Evolutionary conservation across 495 filamentous ascomycete genomes (phyloP), one percentile per base, ranked within the genome.

Genomic region (Lasiosphaeris hirsuta): DNA sequence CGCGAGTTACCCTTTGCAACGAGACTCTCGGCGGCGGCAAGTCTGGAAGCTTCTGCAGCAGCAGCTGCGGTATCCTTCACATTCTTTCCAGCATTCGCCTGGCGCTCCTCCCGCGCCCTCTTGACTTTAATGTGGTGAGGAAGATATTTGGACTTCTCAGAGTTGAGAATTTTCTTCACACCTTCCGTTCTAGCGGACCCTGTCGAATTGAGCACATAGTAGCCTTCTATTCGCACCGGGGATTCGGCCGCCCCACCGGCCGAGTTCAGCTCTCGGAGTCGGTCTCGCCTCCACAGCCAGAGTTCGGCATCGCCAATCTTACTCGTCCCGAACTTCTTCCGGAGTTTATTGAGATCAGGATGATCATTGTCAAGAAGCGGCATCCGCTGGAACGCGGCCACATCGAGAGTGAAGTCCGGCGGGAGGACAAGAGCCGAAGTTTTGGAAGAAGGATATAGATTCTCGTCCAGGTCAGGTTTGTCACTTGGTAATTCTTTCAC

Each of bases 121-220:
- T 95, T 88, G 47, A 99, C 90, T 61, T 92, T 93, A 72, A 99
- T 90, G 50, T 95, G 91, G 78, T 99, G 94, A 7, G 95, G 94
- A 2, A 99, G 84, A 63, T 99, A 99, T 69, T 95, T 95, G 34
- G 92, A 96, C 74, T 99, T 99, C 68, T 97, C 95, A 0, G 90
- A 87, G 65, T 99, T 92, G 43, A 94, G 80, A 41, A 99, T 97
- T 74, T 90, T 93, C 72, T 92, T 93, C 49, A 88, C 85, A 15
- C 91, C 92, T 79, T 97, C 92, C 0, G 94, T 97, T 55, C 94
- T 83, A 39, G 94, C 93, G 64, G 84, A 87, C 35, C 94, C 94
- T 23, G 89, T 88, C 0, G 74, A 50, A 57, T 97, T 99, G 0
- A 88, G 83, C 14, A 96, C 88, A 68, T 96, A 96, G 64, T 97